phyloP scores from a whole-genome alignment of 495 filamentous ascomycete genomes.

The Cercophora scortea region DNA sequence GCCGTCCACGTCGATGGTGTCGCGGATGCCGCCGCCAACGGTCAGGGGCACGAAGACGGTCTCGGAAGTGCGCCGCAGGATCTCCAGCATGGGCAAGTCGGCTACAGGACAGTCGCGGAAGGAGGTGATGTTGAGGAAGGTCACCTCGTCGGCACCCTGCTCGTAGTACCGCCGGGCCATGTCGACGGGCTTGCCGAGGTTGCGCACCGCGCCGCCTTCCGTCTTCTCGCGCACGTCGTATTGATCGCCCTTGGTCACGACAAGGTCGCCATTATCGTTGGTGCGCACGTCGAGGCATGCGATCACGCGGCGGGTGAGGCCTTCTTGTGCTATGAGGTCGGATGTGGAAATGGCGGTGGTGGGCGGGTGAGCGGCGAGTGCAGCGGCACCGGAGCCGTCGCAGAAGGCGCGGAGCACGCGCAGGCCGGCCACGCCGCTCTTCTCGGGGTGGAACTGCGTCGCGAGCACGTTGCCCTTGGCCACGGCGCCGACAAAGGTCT shows the following conservation, averaged over 20 bases:
- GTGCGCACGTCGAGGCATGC: slow-evolving; percentile 93
- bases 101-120: slow-evolving; percentile 90
- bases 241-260: slow-evolving; percentile 97
- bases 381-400: slow-evolving; percentile 50
- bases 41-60: slow-evolving; percentile 97
- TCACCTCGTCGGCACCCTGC: slow-evolving; percentile 93
- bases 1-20: slow-evolving; percentile 85
- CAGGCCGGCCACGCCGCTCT: slow-evolving; percentile 84
- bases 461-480: slow-evolving; percentile 77
- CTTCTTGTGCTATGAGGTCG: slow-evolving; percentile 33
- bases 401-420: slow-evolving; percentile 79
- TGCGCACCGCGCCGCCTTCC: slow-evolving; percentile 69
- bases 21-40: slow-evolving; percentile 88
- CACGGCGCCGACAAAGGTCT: slow-evolving; percentile 88
- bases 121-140: slow-evolving; percentile 95
- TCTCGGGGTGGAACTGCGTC: slow-evolving; percentile 97
- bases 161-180: slow-evolving; percentile 93
- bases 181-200: slow-evolving; percentile 92
- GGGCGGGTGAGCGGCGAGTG: slow-evolving; percentile 18
- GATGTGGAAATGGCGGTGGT: neutral
- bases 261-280: slow-evolving; percentile 92
- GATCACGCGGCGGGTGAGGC: slow-evolving; percentile 82
- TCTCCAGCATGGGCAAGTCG: slow-evolving; percentile 93
- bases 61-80: slow-evolving; percentile 74
- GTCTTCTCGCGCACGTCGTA: slow-evolving; percentile 98